These are phyloP conservation scores for Lotmaria passim DNA, from an alignment of 208 protist species.

Conservation along the genomic window DNA sequence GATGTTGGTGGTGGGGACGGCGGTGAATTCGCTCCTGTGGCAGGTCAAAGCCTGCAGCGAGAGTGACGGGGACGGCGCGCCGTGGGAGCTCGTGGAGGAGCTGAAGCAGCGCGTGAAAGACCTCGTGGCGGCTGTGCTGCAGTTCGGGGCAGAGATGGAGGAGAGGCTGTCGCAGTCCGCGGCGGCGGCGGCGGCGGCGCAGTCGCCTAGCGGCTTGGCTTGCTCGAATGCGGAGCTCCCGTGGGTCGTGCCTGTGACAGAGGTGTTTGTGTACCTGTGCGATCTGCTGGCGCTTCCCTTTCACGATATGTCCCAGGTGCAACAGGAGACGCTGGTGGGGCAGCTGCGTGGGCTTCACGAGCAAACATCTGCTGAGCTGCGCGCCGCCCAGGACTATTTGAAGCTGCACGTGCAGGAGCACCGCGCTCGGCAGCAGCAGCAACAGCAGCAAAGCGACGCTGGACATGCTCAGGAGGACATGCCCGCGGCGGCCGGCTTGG, in stretches of 20 bases:
- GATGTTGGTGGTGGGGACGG: slow-evolving; percentile 44
- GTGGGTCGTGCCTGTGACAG: neutral
- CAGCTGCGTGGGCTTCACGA: slow-evolving; percentile 55
- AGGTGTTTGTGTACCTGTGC: slow-evolving; percentile 58
- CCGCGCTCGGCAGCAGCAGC: slow-evolving; percentile 19
- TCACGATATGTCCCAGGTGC: slow-evolving; percentile 54
- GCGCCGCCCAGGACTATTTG: slow-evolving; percentile 43
- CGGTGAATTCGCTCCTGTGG: slow-evolving; percentile 66
- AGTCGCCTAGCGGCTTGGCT: neutral
- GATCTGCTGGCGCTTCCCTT: slow-evolving; percentile 64
- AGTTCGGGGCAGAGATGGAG: slow-evolving; percentile 17
- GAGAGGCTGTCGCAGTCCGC: slow-evolving; percentile 2
- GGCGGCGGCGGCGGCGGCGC: too few relatives aligned
- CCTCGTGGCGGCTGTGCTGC: slow-evolving; percentile 32
- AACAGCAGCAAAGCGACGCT: neutral
- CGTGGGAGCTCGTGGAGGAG: slow-evolving; percentile 16
- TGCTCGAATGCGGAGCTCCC: neutral
- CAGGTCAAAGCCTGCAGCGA: slow-evolving; percentile 28
- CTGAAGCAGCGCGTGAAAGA: slow-evolving; percentile 18
- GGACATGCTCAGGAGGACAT: neutral
- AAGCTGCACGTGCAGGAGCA: slow-evolving; percentile 43
- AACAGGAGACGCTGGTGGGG: slow-evolving; percentile 67
- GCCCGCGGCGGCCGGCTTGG: slow-evolving; percentile 22
- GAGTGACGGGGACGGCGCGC: neutral
- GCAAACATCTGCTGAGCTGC: slow-evolving; percentile 30